Evolutionary conservation across 257 asterid genomes (phyloP).

Genomic region (Solanum dulcamara): DNA sequence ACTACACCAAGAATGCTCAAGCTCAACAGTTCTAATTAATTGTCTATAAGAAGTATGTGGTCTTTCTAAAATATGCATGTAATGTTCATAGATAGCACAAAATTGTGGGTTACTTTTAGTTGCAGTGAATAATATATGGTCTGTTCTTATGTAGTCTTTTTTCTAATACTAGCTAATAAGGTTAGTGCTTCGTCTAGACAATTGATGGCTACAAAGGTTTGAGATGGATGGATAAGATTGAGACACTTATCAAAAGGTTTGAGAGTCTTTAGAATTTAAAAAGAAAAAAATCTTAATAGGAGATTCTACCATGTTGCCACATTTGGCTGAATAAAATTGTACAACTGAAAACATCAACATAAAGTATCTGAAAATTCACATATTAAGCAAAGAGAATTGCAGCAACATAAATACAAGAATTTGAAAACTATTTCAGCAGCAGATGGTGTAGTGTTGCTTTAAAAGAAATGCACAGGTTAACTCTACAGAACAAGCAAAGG

Average conservation of each 20-base stretch:
- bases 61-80: background rate
- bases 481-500: background rate
- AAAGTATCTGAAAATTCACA: background rate
- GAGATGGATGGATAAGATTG: background rate
- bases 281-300: background rate
- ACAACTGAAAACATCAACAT: background rate
- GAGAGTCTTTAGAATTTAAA: accelerated
- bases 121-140: background rate
- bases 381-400: background rate
- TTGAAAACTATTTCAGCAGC: background rate
- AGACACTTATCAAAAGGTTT: background rate
- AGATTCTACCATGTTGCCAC: background rate
- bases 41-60: background rate
- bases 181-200: background rate
- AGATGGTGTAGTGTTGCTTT: background rate
- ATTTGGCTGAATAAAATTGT: background rate
- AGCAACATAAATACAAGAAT: background rate
- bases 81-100: background rate
- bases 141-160: background rate
- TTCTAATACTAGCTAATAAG: background rate
- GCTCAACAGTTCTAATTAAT: background rate
- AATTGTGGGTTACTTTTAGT: background rate
- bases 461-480: background rate
- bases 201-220: background rate
- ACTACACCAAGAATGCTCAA: constrained; percentile 1